phyloP scores from a whole-genome alignment of 768 basidiomycete genomes.

The Amanita rimosa region DNA sequence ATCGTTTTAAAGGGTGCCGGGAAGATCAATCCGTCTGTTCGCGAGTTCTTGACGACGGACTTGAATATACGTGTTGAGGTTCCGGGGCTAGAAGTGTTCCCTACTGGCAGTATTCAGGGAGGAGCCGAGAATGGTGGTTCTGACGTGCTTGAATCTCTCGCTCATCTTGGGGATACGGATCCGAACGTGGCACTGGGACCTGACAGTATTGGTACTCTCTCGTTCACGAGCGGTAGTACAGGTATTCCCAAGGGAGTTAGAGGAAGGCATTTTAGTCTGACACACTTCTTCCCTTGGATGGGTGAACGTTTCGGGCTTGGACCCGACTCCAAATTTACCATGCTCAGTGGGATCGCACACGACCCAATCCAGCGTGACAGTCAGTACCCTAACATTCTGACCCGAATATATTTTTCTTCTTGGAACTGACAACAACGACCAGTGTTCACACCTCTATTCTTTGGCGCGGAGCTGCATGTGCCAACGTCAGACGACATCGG shows the following conservation, averaged over 20 bases:
- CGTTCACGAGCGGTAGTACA: constrained; percentile 95
- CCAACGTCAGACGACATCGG: constrained; percentile 97
- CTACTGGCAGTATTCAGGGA: constrained; percentile 54
- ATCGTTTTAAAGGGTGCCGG: constrained; percentile 90
- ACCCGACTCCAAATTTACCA: constrained; percentile 79
- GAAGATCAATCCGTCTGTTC: constrained; percentile 63
- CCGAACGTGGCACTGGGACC: constrained; percentile 86
- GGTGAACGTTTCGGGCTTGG: constrained; percentile 70
- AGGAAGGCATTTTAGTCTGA: constrained; percentile 90
- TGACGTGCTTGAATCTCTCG: constrained; percentile 54
- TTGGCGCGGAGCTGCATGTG: constrained; percentile 91
- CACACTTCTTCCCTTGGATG: constrained; percentile 99
- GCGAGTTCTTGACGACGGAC: constrained; percentile 68
- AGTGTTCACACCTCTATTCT: constrained; percentile 99
- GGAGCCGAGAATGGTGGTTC: constrained; percentile 31
- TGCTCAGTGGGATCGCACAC: constrained; percentile 98
- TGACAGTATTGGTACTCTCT: constrained; percentile 87
- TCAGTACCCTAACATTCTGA: constrained; percentile 32
- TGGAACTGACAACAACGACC: not conserved
- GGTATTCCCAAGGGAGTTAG: constrained; percentile 98
- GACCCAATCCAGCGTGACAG: constrained; percentile 99
- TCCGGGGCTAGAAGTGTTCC: constrained; percentile 71
- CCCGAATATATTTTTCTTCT: not conserved
- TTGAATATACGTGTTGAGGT: constrained; percentile 85
- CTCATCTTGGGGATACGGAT: constrained; percentile 51